A percentile compares a stretch with the other conserved stretches of the same genome.
phyloP scores from a whole-genome alignment of 202 grass and related monocot genomes.

The Hordeum pubiflorum region DNA sequence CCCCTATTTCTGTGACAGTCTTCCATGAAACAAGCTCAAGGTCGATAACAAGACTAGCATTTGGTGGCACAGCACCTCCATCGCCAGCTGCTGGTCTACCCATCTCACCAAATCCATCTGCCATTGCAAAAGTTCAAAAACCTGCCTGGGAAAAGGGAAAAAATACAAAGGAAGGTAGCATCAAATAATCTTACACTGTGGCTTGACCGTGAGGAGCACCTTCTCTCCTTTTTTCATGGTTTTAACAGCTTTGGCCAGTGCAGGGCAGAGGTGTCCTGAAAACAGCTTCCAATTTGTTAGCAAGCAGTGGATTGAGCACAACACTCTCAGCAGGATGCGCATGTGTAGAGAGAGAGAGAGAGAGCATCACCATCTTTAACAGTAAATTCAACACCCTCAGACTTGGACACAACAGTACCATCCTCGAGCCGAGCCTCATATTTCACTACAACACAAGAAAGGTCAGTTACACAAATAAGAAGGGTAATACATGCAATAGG shows the following conservation, averaged over 20 bases:
- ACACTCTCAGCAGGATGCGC: not conserved
- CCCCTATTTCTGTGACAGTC: constrained; percentile 80
- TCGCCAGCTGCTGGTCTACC: constrained; percentile 50
- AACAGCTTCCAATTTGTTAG: constrained; percentile 33
- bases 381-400: constrained; percentile 69
- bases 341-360: not conserved
- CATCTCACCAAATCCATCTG: constrained; percentile 85
- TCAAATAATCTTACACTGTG: constrained; percentile 59
- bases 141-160: not conserved
- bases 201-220: constrained; percentile 73
- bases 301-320: not conserved
- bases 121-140: not conserved
- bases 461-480: constrained; percentile 1
- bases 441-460: constrained; percentile 42
- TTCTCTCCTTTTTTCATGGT: constrained; percentile 91
- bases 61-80: constrained; percentile 55
- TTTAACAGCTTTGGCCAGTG: constrained; percentile 68
- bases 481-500: not conserved
- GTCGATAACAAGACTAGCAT: constrained; percentile 50
- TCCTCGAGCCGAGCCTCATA: constrained; percentile 74
- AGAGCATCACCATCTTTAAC: constrained; percentile 66
- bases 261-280: constrained; percentile 65
- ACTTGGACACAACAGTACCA: constrained; percentile 64
- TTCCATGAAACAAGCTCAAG: constrained; percentile 91
- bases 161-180: not conserved